These are phyloP conservation scores for Hydnomerulius pinastri DNA, from an alignment of 768 basidiomycete species.

Conservation along the genomic window DNA sequence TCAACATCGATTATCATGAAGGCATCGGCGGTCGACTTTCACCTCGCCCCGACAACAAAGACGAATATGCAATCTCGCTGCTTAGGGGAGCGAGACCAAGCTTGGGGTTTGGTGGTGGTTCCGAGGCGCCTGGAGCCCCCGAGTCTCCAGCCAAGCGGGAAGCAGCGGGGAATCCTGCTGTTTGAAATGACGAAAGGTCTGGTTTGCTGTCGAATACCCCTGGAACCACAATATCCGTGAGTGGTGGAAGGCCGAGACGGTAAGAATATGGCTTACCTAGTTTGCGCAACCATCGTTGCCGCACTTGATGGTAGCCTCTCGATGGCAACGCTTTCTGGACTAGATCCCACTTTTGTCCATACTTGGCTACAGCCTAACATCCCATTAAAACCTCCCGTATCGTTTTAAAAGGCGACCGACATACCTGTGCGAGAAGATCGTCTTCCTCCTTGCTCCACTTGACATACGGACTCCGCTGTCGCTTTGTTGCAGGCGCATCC, in stretches of 20 bases:
- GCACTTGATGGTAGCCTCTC: slow-evolving; percentile 44
- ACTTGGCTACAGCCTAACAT: slow-evolving; percentile 38
- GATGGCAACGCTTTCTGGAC: slow-evolving; percentile 43
- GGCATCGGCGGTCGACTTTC: slow-evolving; percentile 15
- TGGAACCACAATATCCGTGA: slow-evolving; percentile 5
- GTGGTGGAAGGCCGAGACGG: background rate
- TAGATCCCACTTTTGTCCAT: slow-evolving; percentile 42
- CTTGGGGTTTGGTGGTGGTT: slow-evolving; percentile 38
- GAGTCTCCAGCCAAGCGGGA: slow-evolving; percentile 5
- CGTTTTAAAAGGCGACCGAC: background rate
- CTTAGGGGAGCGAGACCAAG: slow-evolving; percentile 40
- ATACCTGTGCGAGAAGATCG: slow-evolving; percentile 40
- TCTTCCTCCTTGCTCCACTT: slow-evolving; percentile 48
- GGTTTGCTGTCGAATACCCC: slow-evolving; percentile 40
- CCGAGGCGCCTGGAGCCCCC: slow-evolving; percentile 8
- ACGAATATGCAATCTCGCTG: slow-evolving; percentile 34
- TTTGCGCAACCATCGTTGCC: slow-evolving; percentile 45
- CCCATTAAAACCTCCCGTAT: background rate
- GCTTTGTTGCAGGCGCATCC: slow-evolving; percentile 31
- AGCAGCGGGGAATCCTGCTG: slow-evolving; percentile 19
- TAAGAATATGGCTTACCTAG: slow-evolving; percentile 26
- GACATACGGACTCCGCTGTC: slow-evolving; percentile 41
- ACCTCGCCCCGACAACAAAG: slow-evolving; percentile 20
- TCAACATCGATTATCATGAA: slow-evolving; percentile 11
- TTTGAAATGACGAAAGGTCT: slow-evolving; percentile 36